These are phyloP conservation scores for Geoglossum glabrum DNA, from an alignment of 495 filamentous ascomycete genomes.

Conservation along the genomic window DNA sequence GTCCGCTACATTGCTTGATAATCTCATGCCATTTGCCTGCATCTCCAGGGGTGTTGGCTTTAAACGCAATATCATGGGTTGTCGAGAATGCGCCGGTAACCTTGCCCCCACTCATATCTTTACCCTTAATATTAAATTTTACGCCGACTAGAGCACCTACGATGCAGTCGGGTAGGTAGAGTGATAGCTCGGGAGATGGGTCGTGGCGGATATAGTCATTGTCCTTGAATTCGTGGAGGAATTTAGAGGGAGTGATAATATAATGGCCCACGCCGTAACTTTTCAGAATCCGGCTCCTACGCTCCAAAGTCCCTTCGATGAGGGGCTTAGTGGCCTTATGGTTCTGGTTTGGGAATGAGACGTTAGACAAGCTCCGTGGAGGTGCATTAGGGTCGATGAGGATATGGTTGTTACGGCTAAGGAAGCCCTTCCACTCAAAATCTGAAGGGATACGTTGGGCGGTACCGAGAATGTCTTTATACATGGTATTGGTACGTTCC, in stretches of 20 bases:
- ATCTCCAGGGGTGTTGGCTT: slow-evolving; percentile 51
- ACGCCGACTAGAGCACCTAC: slow-evolving; percentile 53
- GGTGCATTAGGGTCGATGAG: slow-evolving; percentile 67
- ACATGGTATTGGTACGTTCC: slow-evolving; percentile 61
- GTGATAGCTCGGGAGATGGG: slow-evolving; percentile 62
- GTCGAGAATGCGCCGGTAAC: slow-evolving; percentile 38
- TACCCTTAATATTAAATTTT: slow-evolving; percentile 91
- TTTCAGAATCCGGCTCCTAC: slow-evolving; percentile 60
- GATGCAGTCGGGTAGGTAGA: slow-evolving; percentile 81
- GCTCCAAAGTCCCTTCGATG: slow-evolving; percentile 71
- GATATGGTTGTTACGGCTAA: slow-evolving; percentile 38
- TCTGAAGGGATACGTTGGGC: slow-evolving; percentile 66
- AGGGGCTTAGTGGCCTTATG: slow-evolving; percentile 62
- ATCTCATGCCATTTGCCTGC: slow-evolving; percentile 69
- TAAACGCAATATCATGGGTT: slow-evolving; percentile 44
- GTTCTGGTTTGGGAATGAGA: slow-evolving; percentile 73
- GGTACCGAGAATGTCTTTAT: slow-evolving; percentile 61
- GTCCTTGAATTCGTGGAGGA: slow-evolving; percentile 90
- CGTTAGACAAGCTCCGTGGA: slow-evolving; percentile 44
- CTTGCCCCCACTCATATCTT: slow-evolving; percentile 49
- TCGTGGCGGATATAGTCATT: slow-evolving; percentile 68
- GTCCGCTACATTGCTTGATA: slow-evolving; percentile 25
- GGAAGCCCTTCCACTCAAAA: slow-evolving; percentile 82
- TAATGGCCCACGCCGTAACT: slow-evolving; percentile 71
- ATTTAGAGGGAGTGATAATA: slow-evolving; percentile 67